Base-by-base conservation (phyloP, 2,329 filamentous ascomycete genomes). In the Xylaria multiplex region DNA sequence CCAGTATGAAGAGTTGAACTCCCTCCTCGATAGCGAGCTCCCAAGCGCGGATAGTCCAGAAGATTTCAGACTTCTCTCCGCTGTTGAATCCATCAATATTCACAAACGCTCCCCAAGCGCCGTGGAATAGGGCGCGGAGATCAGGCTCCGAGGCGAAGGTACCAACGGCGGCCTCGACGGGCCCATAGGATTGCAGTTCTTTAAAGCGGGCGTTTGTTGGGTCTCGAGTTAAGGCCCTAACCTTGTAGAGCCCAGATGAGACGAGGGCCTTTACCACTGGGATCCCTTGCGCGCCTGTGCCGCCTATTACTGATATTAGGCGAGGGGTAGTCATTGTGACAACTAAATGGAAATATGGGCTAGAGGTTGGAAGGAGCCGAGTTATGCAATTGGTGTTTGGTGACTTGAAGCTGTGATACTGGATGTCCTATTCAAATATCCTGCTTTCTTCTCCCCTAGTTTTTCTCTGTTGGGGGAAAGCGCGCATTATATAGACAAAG, bases 11-110 rank as follows among this genome's bases (percentile, higher is more conserved):
- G 11, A 62, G 30, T 13, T 55, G 59, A 2, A 62, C 49, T n/a
- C 59, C 59, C 22, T 54, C 59, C 22, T 62, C 59, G 6, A 62
- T 62, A 7, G 59, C 59, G 6, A 62, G 40, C 30, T 62, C 59
- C 59, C 59, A 62, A 13, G 59, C 59, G n/a, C 59, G 59, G 19
- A 62, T 62, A 2, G 59, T 62, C 59, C 59, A 62, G 40, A 62
- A 62, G 11, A 55, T 55, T 13, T 62, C 59, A 3, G 40, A 24
- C 52, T 62, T 62, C 40, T 62, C 59, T 3, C 59, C 59, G 27
- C 59, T 62, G 40, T 62, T 62, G 14, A 62, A 62, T 11, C 59
- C 59, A 16, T 62, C 59, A 6, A 62, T 62, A 32, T 62, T 62
- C 6, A 62, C 59, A 16, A 54, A 62, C 3, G 59, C 59, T 1